These are phyloP conservation scores for Diaporthe citri DNA, from an alignment of 2,329 filamentous ascomycete species.

Conservation along the genomic window DNA sequence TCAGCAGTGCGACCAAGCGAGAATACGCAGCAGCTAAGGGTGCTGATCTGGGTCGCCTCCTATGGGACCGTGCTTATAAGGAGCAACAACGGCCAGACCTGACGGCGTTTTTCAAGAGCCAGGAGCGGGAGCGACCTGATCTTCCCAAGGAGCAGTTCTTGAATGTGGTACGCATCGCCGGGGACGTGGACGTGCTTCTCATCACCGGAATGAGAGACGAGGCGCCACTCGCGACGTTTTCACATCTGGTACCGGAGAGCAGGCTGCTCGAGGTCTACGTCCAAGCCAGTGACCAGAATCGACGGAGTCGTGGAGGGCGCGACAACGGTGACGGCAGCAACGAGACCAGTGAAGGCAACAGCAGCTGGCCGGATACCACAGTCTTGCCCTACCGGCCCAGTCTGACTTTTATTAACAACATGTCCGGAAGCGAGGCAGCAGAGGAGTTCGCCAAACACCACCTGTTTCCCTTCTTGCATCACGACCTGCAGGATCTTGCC, in stretches of 20 bases:
- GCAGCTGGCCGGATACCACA: neutral
- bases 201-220: constrained; percentile 75
- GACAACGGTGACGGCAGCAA: constrained; percentile 37
- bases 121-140: constrained; percentile 56
- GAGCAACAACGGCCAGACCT: constrained; percentile 68
- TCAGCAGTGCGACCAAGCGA: constrained; percentile 69
- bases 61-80: constrained; percentile 70
- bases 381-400: constrained; percentile 52
- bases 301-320: constrained; percentile 51
- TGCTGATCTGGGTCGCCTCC: constrained; percentile 61
- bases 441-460: constrained; percentile 55
- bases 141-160: constrained; percentile 66
- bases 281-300: constrained; percentile 53
- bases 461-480: constrained; percentile 60
- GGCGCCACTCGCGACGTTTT: constrained; percentile 65
- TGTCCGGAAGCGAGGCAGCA: constrained; percentile 53
- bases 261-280: constrained; percentile 68
- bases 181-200: constrained; percentile 65
- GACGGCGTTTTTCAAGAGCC: constrained; percentile 63
- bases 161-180: constrained; percentile 55
- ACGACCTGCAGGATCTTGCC: constrained; percentile 59
- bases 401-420: constrained; percentile 66
- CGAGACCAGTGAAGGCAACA: too few relatives aligned
- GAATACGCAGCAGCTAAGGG: constrained; percentile 65
- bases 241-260: constrained; percentile 65